Percentiles rank a stretch among this genome's conserved stretches.
Evolutionary conservation across 2,329 filamentous ascomycete species (phyloP).

Genomic region (Periconia digitata): DNA sequence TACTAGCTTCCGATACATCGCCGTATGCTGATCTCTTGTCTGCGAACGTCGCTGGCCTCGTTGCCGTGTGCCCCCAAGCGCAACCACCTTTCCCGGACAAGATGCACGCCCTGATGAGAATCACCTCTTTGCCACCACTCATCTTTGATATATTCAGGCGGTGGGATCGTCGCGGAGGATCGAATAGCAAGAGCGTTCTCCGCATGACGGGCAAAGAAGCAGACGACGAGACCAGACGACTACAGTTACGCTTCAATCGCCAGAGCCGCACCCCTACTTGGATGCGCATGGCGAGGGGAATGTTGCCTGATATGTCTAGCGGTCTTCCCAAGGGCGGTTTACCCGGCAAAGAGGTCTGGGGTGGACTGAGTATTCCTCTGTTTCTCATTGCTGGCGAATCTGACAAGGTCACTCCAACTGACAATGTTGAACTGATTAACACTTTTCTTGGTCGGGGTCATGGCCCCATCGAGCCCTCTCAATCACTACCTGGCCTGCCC

Average conservation of each 20-base stretch:
- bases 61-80: conserved; percentile 79
- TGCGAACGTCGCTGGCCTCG: conserved; percentile 69
- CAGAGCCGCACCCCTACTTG: conserved; percentile 83
- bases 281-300: conserved; percentile 76
- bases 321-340: conserved; percentile 63
- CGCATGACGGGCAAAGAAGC: conserved; percentile 73
- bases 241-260: conserved; percentile 75
- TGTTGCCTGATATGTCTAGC: conserved; percentile 54
- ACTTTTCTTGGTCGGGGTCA: conserved; percentile 43
- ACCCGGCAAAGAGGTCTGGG: conserved; percentile 72
- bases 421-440: conserved; percentile 70
- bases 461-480: conserved; percentile 31
- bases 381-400: conserved; percentile 76
- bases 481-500: conserved; percentile 44
- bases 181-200: conserved; percentile 73
- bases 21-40: conserved; percentile 57
- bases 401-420: conserved; percentile 74
- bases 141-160: conserved; percentile 75
- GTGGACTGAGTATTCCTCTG: conserved; percentile 69
- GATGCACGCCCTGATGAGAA: conserved; percentile 53
- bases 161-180: conserved; percentile 79
- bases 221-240: conserved; percentile 64
- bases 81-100: conserved; percentile 61
- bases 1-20: conserved; percentile 65
- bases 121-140: conserved; percentile 69